phyloP scores from a whole-genome alignment of 2,329 filamentous ascomycete species.

The Aspergillus oerlinghausenensis region DNA sequence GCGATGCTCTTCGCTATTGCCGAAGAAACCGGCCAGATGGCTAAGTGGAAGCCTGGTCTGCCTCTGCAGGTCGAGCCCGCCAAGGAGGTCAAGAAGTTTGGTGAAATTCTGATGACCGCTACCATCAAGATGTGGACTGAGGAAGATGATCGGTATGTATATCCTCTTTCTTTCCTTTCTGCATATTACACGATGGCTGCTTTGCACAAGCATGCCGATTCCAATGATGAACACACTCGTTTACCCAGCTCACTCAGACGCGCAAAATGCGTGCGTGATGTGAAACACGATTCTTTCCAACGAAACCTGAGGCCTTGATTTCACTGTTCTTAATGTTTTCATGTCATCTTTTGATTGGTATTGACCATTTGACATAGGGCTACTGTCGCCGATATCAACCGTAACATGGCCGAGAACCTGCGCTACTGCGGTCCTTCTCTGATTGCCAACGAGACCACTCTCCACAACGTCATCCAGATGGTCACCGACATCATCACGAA shows the following conservation, averaged over 20 bases:
- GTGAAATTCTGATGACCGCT: constrained; percentile 75
- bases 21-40: constrained; percentile 69
- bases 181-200: constrained; percentile 11
- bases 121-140: constrained; percentile 84
- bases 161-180: constrained; percentile 15
- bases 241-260: constrained; percentile 99
- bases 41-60: constrained; percentile 84
- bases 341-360: constrained; percentile 17
- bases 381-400: constrained; percentile 91
- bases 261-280: constrained; percentile 77
- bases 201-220: background rate
- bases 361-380: constrained; percentile 56
- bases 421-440: constrained; percentile 87
- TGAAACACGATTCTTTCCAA: constrained; percentile 64
- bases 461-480: constrained; percentile 71
- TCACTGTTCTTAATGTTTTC: constrained; percentile 16
- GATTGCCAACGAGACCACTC: constrained; percentile 66
- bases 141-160: constrained; percentile 86
- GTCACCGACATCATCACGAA: constrained; percentile 78
- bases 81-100: constrained; percentile 75
- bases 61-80: constrained; percentile 77
- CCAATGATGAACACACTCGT: constrained; percentile 80
- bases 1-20: constrained; percentile 84
- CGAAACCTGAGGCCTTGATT: constrained; percentile 40
- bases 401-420: constrained; percentile 82